Evolutionary conservation across 163 green algal species (phyloP).

Genomic region (Prototheca wickerhamii): DNA sequence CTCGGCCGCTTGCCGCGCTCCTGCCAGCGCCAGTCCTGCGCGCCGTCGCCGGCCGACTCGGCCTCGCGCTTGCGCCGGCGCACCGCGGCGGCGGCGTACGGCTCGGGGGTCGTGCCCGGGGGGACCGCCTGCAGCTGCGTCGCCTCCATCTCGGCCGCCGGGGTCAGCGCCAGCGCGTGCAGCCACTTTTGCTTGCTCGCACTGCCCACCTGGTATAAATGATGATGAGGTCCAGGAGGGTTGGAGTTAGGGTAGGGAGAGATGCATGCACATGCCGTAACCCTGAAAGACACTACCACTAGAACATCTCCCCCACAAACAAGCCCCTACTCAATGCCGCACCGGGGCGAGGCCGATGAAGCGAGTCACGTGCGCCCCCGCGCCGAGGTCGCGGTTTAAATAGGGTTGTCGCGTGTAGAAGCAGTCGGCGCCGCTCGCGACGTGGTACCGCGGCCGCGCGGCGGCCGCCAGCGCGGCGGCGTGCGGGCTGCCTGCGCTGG

Average conservation of each 20-base stretch:
- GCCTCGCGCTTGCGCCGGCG: slow-evolving; percentile 14
- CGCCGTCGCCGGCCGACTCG: neutral
- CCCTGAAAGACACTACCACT: neutral
- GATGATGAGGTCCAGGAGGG: slow-evolving; percentile 40
- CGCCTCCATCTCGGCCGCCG: slow-evolving; percentile 45
- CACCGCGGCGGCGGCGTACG: slow-evolving; percentile 35
- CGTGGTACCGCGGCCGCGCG: slow-evolving; percentile 70
- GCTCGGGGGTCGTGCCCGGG: slow-evolving; percentile 45
- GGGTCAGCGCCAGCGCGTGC: slow-evolving; percentile 67
- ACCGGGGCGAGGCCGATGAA: slow-evolving; percentile 69
- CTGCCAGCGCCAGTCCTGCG: slow-evolving; percentile 54
- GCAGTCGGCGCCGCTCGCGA: slow-evolving; percentile 37
- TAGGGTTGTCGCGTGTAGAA: slow-evolving; percentile 66
- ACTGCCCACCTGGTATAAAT: slow-evolving; percentile 42
- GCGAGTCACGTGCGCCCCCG: slow-evolving; percentile 58
- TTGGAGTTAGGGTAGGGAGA: neutral
- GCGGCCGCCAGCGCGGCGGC: slow-evolving; percentile 43
- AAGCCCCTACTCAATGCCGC: neutral
- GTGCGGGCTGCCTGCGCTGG: slow-evolving; percentile 17
- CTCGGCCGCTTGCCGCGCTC: slow-evolving; percentile 28
- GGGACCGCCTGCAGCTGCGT: slow-evolving; percentile 29
- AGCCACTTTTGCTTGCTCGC: slow-evolving; percentile 56
- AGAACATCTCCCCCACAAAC: neutral
- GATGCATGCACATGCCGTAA: neutral
- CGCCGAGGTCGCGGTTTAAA: slow-evolving; percentile 68